Evolutionary conservation across 139 green algal species (phyloP).

Genomic region (Trebouxia sp.): DNA sequence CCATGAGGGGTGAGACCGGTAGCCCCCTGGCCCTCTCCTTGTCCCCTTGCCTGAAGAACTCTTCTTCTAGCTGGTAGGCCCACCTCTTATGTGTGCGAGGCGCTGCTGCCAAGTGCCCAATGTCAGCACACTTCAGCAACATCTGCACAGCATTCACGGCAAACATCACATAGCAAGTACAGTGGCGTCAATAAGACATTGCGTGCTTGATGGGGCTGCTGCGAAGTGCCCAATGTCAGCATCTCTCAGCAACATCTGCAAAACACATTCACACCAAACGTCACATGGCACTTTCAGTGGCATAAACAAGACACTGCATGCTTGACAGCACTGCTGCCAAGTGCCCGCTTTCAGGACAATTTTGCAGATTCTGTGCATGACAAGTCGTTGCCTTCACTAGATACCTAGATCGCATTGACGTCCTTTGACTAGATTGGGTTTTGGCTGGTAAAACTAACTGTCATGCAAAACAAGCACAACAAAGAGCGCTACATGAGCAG

Average conservation of each 20-base stretch:
- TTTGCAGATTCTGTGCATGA: too few relatives aligned
- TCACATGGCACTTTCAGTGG: background rate
- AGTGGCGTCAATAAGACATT: too few relatives aligned
- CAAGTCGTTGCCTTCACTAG: too few relatives aligned
- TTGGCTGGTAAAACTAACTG: too few relatives aligned
- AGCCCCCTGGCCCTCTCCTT: background rate
- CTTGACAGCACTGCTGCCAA: background rate
- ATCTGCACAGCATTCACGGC: constrained; percentile 23
- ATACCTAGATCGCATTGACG: too few relatives aligned
- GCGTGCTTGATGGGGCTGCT: too few relatives aligned
- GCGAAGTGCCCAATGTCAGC: constrained; percentile 19
- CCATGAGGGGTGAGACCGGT: constrained; percentile 16
- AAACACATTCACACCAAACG: background rate
- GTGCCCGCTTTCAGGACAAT: background rate
- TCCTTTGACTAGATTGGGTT: too few relatives aligned
- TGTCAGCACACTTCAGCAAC: constrained; percentile 27
- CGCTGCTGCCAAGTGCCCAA: constrained; percentile 8
- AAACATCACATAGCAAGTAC: too few relatives aligned
- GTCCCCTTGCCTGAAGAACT: constrained; percentile 45
- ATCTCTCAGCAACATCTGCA: constrained; percentile 27
- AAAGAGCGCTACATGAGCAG: too few relatives aligned
- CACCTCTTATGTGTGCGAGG: background rate
- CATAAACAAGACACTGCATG: background rate
- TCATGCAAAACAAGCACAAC: too few relatives aligned
- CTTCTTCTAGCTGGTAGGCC: constrained; percentile 23